phyloP scores from a whole-genome alignment of 306 rosid genomes.

The Cajanus cajan region DNA sequence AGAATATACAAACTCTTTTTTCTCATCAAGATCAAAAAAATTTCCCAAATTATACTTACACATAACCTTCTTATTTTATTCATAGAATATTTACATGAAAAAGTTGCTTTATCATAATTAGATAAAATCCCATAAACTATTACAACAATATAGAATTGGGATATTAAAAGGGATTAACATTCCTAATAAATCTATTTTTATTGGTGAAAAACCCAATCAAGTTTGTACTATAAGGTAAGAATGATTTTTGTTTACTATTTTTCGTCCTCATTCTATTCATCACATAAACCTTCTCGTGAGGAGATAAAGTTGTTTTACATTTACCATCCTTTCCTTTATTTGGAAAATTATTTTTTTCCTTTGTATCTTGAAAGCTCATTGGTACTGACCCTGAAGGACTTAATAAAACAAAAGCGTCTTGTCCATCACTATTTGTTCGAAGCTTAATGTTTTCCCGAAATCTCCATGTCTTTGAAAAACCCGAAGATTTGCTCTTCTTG shows the following conservation, averaged over 20 bases:
- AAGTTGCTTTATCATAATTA: neutral
- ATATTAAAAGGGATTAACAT: too few species aligned
- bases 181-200: conserved; percentile 39
- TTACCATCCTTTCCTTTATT: neutral
- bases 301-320: conserved; percentile 26
- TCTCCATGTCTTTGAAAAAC: neutral
- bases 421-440: conserved; percentile 27
- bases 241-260: conserved; percentile 47
- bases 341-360: neutral
- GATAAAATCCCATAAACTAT: neutral
- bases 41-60: too few species aligned
- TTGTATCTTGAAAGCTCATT: too few species aligned
- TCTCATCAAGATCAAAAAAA: too few species aligned
- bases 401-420: neutral
- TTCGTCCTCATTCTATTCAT: conserved; percentile 47
- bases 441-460: neutral
- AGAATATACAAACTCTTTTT: too few species aligned
- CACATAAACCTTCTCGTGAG: conserved; percentile 54
- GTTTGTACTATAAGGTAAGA: conserved; percentile 22
- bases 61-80: too few species aligned
- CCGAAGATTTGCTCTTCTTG: conserved; percentile 33
- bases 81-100: too few species aligned
- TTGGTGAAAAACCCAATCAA: conserved; percentile 57
- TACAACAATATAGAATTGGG: too few species aligned
- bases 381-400: too few species aligned